phyloP scores from a whole-genome alignment of 306 rosid genomes.

The Vigna nakashimae region DNA sequence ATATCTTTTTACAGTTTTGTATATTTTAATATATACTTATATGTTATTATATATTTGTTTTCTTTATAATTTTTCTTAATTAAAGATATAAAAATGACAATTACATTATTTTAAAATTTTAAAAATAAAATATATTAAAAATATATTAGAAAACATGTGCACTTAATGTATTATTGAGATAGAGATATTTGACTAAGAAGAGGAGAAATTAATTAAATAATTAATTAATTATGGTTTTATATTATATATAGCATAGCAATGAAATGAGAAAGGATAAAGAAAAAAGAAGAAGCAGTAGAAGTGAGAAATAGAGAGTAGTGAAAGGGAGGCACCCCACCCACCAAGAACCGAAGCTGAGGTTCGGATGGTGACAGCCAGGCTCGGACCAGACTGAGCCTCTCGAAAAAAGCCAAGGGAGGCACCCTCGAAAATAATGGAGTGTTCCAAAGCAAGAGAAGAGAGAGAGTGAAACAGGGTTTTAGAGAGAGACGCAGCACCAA shows the following conservation, averaged over 20 bases:
- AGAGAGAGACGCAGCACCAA: conserved; percentile 17
- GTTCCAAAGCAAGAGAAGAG: conserved; percentile 54
- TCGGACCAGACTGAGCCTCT: conserved; percentile 60
- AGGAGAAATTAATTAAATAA: too few relatives aligned
- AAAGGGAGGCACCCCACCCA: background rate
- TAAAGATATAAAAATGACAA: too few relatives aligned
- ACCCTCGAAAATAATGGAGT: conserved; percentile 71
- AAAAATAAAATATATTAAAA: too few relatives aligned
- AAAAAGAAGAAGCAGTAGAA: background rate
- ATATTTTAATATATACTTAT: too few relatives aligned
- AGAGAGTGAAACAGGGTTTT: conserved; percentile 45
- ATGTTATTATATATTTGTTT: too few relatives aligned
- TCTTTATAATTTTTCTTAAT: too few relatives aligned
- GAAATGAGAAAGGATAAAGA: background rate
- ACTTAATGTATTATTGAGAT: too few relatives aligned
- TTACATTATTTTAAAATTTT: too few relatives aligned
- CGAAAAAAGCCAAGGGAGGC: conserved; percentile 56
- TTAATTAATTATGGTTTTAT: too few relatives aligned
- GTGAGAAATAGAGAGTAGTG: background rate
- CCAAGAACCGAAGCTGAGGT: conserved; percentile 56
- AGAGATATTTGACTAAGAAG: too few relatives aligned
- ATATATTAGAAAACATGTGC: too few relatives aligned
- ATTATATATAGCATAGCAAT: background rate
- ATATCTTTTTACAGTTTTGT: too few relatives aligned
- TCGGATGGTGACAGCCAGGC: conserved; percentile 41